Evolutionary conservation across 2,329 filamentous ascomycete species (phyloP).

Genomic region (Fusarium piperis): DNA sequence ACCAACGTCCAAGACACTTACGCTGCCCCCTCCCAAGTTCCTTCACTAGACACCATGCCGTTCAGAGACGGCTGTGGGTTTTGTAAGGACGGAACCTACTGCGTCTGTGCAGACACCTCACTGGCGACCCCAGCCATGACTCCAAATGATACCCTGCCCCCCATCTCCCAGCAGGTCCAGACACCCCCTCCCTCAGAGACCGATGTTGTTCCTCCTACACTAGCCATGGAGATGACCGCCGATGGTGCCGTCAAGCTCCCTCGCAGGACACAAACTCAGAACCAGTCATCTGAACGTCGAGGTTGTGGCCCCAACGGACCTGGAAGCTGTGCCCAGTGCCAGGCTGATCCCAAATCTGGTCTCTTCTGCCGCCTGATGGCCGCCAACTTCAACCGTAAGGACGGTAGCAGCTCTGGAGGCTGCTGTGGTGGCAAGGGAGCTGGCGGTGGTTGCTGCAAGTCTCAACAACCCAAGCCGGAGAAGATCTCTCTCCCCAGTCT

Average conservation of each 20-base stretch:
- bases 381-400: slow-evolving; percentile 65
- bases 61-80: slow-evolving; percentile 81
- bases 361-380: slow-evolving; percentile 86
- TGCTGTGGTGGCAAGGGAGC: slow-evolving; percentile 72
- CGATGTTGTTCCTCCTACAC: slow-evolving; percentile 61
- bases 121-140: slow-evolving; percentile 53
- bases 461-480: slow-evolving; percentile 42
- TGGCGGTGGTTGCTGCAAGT: slow-evolving; percentile 73
- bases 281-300: slow-evolving; percentile 43
- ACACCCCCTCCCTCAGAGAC: slow-evolving; percentile 70
- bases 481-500: slow-evolving; percentile 50
- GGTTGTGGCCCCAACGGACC: slow-evolving; percentile 74
- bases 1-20: slow-evolving; percentile 32
- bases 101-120: slow-evolving; percentile 77
- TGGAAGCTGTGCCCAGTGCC: slow-evolving; percentile 82
- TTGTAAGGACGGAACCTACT: slow-evolving; percentile 83
- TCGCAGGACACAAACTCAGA: slow-evolving; percentile 46
- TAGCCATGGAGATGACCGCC: slow-evolving; percentile 68
- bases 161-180: slow-evolving; percentile 59
- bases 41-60: slow-evolving; percentile 51
- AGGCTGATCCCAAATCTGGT: slow-evolving; percentile 79
- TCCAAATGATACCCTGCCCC: slow-evolving; percentile 52
- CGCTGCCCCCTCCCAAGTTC: slow-evolving; percentile 48
- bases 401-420: slow-evolving; percentile 52
- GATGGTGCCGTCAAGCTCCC: slow-evolving; percentile 71